Evolutionary conservation across 768 basidiomycete species (phyloP), one percentile per base, ranked within the genome.

Genomic region (Daedalea quercina): DNA sequence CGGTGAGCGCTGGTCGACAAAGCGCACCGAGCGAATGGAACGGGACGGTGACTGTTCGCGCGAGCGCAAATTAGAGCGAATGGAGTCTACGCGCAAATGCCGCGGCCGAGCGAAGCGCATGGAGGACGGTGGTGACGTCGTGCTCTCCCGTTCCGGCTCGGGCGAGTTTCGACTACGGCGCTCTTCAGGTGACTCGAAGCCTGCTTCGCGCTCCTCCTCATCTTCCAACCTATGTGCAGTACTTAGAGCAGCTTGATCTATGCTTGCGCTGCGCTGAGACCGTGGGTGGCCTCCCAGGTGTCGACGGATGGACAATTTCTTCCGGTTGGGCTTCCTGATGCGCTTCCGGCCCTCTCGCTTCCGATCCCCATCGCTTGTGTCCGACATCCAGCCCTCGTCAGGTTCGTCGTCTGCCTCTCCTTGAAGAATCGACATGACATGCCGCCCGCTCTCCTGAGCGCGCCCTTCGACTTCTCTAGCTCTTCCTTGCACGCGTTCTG

Each of bases 361-460:
- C 57, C 44, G 50, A 24, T 59, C 57, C 22, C 58, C 65, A 22
- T 63, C 62, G 52, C 74, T 76, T 22, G 63, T 68, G 45, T 88
- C 86, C 6, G 84, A 86, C 17, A 75, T 74, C 84, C 83, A 86
- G 1, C 74, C 81, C 54, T 79, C 85, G 0, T 84, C 82, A 17
- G 80, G 80, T 3, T 75, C 79, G 3, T 76, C 73, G 7, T 33
- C 40, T 28, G 45, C 23, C 35, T 51, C 47, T 43, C 12, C 53
- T 22, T 44, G 40, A 17, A 44, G 24, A 2, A 33, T 34, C 17
- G 41, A 40, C 25, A 52, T 19, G 11, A 53, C 54, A 34, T 50
- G 51, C 52, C 63, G 59, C n/a, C 53, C 63, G 19, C 47, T 47
- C 12, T 48, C 45, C n/a, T 55, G 59, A 13, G 55, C 61, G n/a